These are phyloP conservation scores for Fusarium clavum DNA, from an alignment of 2,329 filamentous ascomycete species.

Conservation along the genomic window DNA sequence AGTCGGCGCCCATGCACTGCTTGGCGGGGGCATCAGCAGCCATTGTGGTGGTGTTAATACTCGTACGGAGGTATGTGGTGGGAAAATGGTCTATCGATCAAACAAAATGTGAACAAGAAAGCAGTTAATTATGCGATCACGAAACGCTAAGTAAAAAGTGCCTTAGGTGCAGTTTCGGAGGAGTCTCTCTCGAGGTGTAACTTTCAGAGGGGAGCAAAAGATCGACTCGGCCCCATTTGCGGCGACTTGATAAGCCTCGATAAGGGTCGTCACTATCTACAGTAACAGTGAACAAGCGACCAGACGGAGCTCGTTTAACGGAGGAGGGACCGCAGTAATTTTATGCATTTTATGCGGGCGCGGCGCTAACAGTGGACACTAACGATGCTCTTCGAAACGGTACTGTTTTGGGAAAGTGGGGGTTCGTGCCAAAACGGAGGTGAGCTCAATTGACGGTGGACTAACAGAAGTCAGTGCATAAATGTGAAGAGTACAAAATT, in stretches of 20 bases:
- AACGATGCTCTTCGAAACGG: neutral
- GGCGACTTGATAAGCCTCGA: conserved; percentile 31
- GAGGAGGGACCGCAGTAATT: neutral
- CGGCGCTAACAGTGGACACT: neutral
- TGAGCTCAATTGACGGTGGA: neutral
- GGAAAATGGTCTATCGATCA: neutral
- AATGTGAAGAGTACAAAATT: neutral
- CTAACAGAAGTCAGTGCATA: neutral
- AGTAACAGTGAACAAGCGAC: conserved; percentile 16
- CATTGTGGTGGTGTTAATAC: conserved; percentile 52
- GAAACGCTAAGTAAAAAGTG: neutral
- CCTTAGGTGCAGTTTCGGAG: conserved; percentile 7
- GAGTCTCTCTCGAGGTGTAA: conserved; percentile 33
- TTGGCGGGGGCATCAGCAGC: conserved; percentile 63
- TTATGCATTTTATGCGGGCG: conserved; percentile 24
- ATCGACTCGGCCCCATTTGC: conserved; percentile 29
- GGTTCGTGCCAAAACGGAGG: conserved; percentile 14
- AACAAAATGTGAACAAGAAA: neutral
- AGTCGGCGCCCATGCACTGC: conserved; percentile 85
- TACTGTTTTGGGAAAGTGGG: conserved; percentile 22
- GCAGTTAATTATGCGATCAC: conserved; percentile 7
- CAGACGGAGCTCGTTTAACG: conserved; percentile 11
- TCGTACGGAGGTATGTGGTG: neutral
- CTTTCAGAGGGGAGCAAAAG: conserved; percentile 41
- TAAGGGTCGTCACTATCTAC: conserved; percentile 24